Percentiles rank a stretch among this genome's conserved stretches.
phyloP scores from a whole-genome alignment of 768 basidiomycete genomes.

The Kwoniella pini region DNA sequence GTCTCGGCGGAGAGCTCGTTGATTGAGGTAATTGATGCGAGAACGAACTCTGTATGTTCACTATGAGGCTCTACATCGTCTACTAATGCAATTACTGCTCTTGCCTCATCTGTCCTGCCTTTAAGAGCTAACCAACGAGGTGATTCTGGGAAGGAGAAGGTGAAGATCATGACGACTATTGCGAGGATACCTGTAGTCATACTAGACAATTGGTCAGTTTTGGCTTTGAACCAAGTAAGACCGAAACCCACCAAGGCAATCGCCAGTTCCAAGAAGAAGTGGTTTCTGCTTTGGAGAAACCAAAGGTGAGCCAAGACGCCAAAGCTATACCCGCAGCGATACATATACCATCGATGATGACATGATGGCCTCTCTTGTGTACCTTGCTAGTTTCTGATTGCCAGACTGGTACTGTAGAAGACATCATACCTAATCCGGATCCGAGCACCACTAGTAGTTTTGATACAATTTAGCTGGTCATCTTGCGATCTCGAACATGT shows the following conservation, averaged over 20 bases:
- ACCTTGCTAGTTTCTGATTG: slow-evolving; percentile 30
- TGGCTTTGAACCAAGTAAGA: background rate
- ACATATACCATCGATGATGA: slow-evolving; percentile 31
- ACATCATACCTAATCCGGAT: slow-evolving; percentile 29
- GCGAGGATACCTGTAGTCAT: slow-evolving; percentile 34
- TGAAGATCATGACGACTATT: slow-evolving; percentile 21
- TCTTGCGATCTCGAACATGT: background rate
- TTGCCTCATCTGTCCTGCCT: slow-evolving; percentile 24
- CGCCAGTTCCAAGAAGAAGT: slow-evolving; percentile 22
- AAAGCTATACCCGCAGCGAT: slow-evolving; percentile 30
- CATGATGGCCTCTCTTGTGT: slow-evolving; percentile 30
- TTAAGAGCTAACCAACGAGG: slow-evolving; percentile 56
- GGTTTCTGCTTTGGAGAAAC: slow-evolving; percentile 15
- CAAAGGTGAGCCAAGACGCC: slow-evolving; percentile 29
- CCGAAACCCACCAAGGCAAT: slow-evolving; percentile 18
- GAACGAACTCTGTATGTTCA: slow-evolving; percentile 14
- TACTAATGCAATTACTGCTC: slow-evolving; percentile 21
- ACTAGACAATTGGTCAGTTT: slow-evolving; percentile 1
- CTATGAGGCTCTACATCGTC: slow-evolving; percentile 18
- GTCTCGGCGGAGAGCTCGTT: slow-evolving; percentile 21
- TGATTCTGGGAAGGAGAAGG: slow-evolving; percentile 36
- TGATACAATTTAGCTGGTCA: background rate
- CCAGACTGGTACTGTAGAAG: slow-evolving; percentile 33
- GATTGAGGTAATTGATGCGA: slow-evolving; percentile 7
- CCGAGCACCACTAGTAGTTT: slow-evolving; percentile 25